phyloP scores from a whole-genome alignment of 1,284 basidiomycete genomes.

The Grifola frondosa region DNA sequence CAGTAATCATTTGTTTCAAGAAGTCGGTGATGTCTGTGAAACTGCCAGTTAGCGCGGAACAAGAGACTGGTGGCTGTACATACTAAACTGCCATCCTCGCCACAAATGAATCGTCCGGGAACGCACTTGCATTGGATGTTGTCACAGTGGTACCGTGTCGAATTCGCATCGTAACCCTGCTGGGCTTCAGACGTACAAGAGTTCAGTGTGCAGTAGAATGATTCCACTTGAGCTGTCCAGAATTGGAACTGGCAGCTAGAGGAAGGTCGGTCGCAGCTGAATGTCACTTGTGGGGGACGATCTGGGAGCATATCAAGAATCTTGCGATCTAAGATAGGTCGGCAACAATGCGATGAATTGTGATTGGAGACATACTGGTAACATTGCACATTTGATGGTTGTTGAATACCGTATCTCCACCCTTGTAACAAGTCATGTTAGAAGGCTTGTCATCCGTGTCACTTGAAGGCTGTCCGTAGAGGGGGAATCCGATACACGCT shows the following conservation, averaged over 20 bases:
- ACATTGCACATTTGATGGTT: conserved; percentile 99
- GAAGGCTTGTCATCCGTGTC: conserved; percentile 48
- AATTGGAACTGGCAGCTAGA: conserved; percentile 92
- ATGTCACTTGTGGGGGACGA: conserved; percentile 92
- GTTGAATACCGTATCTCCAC: conserved; percentile 86
- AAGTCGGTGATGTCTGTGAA: conserved; percentile 89
- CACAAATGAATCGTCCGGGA: conserved; percentile 91
- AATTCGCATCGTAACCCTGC: conserved; percentile 66
- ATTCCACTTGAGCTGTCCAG: conserved; percentile 93
- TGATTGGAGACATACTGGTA: conserved; percentile 80
- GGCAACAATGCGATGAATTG: not conserved
- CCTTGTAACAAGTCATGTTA: conserved; percentile 93
- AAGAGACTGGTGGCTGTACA: conserved; percentile 24
- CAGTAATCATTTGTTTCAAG: conserved; percentile 85
- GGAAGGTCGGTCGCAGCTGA: conserved; percentile 70
- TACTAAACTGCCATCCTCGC: conserved; percentile 94
- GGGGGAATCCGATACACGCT: conserved; percentile 76
- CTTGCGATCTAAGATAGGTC: conserved; percentile 69
- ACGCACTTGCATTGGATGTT: conserved; percentile 90
- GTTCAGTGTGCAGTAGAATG: conserved; percentile 91
- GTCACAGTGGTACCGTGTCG: conserved; percentile 77
- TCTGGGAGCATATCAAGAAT: conserved; percentile 88
- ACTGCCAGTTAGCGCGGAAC: too few species aligned
- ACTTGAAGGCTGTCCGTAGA: conserved; percentile 46
- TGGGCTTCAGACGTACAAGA: conserved; percentile 54